Evolutionary conservation across 164 flowering plant species (phyloP), one percentile per base, ranked within the genome.

Genomic region (Stephania cephalantha): DNA sequence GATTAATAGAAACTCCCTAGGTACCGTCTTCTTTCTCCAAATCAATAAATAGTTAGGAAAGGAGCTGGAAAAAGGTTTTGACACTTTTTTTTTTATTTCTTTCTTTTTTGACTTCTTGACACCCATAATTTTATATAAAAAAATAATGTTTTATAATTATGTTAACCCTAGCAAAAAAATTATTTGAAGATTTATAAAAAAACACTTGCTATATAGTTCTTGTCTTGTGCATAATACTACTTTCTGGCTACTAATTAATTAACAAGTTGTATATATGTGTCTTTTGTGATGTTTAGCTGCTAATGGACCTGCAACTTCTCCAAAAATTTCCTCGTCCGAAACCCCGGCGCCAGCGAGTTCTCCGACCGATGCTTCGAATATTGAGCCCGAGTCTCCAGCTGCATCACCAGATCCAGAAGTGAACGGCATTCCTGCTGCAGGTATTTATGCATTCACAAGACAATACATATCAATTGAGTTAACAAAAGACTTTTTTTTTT

Each of bases 301-400:
- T 15, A 46, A 67, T 52, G 79, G 64, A 69, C 76, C 82, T 4
- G 64, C 78, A 18, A 74, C 74, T 35, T 71, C 83, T 61, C 77
- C 81, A 9, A 53, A 61, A 9, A 20, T n/a, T 44, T 65, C 80
- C 31, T 71, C 71, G 12, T 52, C 48, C 5, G 65, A 7, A 31
- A 46, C 71, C 50, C 71, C 77, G 13, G 63, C 73, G 44, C 71
- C 77, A 8, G 63, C 73, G 44, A 20, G 52, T n/a, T 70, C 80
- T 46, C 71, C 80, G 0, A 25, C 20, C 22, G 73, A 48, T 50
- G 18, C 75, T 65, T 69, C 75, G 8, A 65, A 22, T 17, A 69
- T 20, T 1, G n/a, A 74, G 31, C 77, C 80, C 15, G 55, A 55
- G 48, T 63, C 71, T 6, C 74, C 76, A 0, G 58, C 63, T 20